phyloP scores from a whole-genome alignment of 148 eudicot species.

The Spergularia bocconei region DNA sequence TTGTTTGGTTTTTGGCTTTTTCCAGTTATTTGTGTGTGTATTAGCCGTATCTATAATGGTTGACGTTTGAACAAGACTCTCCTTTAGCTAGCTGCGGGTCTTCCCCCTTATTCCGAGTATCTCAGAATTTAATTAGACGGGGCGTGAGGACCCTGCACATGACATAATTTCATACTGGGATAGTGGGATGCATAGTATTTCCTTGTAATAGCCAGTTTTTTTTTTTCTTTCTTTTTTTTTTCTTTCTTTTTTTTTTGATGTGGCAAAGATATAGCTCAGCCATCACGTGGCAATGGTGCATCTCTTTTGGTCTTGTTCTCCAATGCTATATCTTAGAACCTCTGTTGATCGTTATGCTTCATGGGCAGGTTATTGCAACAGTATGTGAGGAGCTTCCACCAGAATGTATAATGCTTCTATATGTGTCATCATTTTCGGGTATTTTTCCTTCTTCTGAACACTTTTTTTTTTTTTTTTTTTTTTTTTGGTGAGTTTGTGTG shows the following conservation, averaged over 20 bases:
- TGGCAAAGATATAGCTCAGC: background rate
- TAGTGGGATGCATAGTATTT: background rate
- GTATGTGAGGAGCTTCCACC: slow-evolving; percentile 87
- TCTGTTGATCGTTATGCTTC: slow-evolving; percentile 5
- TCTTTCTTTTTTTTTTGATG: background rate
- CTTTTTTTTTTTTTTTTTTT: too few relatives aligned
- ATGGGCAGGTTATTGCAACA: slow-evolving; percentile 71
- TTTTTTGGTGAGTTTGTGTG: too few relatives aligned
- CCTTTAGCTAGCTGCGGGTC: too few relatives aligned
- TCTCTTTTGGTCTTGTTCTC: background rate
- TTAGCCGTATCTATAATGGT: background rate
- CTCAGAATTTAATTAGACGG: background rate
- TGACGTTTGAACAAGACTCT: background rate
- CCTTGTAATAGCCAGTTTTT: too few relatives aligned
- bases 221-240: background rate
- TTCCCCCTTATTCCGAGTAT: too few relatives aligned
- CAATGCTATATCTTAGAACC: background rate
- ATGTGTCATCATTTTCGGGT: slow-evolving; percentile 89
- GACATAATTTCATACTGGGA: background rate
- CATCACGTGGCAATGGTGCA: background rate
- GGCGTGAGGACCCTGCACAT: background rate
- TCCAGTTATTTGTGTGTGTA: background rate
- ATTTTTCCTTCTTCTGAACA: slow-evolving; percentile 20
- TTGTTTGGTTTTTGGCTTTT: background rate
- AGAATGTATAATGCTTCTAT: slow-evolving; percentile 72